Base-by-base conservation (phyloP, 345 rosid species). In the Hibiscus tridactylites region DNA sequence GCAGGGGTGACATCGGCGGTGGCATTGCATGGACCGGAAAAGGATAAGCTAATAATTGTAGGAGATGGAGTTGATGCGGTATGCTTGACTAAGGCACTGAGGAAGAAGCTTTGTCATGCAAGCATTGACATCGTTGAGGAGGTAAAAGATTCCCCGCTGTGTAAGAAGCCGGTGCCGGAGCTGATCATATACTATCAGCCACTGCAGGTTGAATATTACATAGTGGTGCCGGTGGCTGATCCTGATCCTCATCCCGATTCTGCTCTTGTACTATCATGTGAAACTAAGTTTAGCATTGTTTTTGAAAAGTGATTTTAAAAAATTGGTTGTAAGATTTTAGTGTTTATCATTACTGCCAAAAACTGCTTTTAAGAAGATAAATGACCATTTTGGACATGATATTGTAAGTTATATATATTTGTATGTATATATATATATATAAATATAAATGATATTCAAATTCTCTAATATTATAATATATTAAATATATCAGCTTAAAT, bases 11-110 rank as follows among this genome's bases (percentile, higher is more conserved):
- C 53, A 15, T 80, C 21, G 21, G 21, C 83, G 2, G 81, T 83
- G 74, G 83, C 79, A 3, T 60, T 85, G 6, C 79, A 81, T 74
- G 87, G 89, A 8, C 74, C 70, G 2, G 71, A 50, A 33, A 65
- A 68, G 54, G 80, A 82, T 15, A 76, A 79, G 47, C 73, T 85
- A 70, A 73, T 76, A 29, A 80, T 85, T 58, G n/a, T 74, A 0
- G 85, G 89, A 24, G 76, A 80, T 0, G 79, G 73, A 6, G 69
- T 83, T 4, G 87, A 85, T 69, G 84, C 81, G 44, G 81, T 77
- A 8, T 37, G 39, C 60, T 77, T 85, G 81, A 78, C 84, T 2
- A 31, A n/a, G 0, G 3, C 63, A 5, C 77, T 82, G 71, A 79
- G 83, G 65, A 85, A 77, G 79, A 82, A 81, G 71, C 71, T 71